Evolutionary conservation across 148 eudicot species (phyloP).

Genomic region (Silene conica): DNA sequence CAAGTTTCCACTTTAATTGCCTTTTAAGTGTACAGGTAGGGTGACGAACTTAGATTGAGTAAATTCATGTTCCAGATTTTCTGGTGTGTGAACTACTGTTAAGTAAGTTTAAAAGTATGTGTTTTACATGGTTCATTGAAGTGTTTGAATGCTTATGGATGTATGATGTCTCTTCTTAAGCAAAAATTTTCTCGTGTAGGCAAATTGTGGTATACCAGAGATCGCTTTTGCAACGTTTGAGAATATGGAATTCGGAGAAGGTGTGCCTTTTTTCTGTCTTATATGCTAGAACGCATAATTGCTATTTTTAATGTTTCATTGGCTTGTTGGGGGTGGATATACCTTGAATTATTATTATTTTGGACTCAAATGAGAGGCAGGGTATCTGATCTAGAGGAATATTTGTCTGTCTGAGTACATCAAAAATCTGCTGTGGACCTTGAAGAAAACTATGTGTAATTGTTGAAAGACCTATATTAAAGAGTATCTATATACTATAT

Average conservation of each 20-base stretch:
- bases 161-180: conserved; percentile 7
- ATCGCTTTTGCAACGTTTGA: no score
- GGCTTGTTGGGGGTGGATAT: conserved; percentile 27
- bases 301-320: no score
- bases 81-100: conserved; percentile 1
- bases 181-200: conserved; percentile 39
- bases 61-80: neutral
- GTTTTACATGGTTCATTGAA: neutral
- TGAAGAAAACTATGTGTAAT: neutral
- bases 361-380: conserved; percentile 4
- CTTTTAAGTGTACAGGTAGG: conserved; percentile 96
- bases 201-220: no score
- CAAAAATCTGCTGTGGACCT: neutral
- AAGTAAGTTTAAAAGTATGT: no score
- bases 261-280: no score
- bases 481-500: neutral
- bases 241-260: no score
- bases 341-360: neutral
- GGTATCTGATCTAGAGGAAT: conserved; percentile 5
- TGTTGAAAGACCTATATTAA: neutral
- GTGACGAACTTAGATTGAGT: conserved; percentile 32
- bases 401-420: neutral
- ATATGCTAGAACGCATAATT: no score
- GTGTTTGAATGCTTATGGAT: conserved; percentile 10
- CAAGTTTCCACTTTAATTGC: conserved; percentile 94